Base-by-base conservation (phyloP, 768 basidiomycete genomes). In the Trametes elegans region DNA sequence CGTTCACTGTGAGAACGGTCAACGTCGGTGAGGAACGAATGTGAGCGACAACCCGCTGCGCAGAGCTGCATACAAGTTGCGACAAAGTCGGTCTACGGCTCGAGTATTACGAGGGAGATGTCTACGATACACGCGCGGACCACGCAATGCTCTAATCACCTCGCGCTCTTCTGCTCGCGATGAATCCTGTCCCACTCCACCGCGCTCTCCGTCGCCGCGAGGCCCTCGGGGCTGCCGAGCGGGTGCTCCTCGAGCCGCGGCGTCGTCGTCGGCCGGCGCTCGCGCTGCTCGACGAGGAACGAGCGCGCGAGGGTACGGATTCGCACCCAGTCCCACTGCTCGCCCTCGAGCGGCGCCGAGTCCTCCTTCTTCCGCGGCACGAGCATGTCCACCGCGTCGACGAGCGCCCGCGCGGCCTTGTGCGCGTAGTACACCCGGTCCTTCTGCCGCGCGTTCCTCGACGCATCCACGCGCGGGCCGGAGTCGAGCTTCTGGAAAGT, bases 301-400 rank as follows among this genome's bases (percentile, higher is more conserved):
- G 26, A 14, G 50, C 43, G 47, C 58, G 64, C 61, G 35, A 49
- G 45, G 46, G 23, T 35, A 38, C 57, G 55, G 24, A 65, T 21
- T n/a, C 38, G 48, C n/a, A 35, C 35, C 64, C 65, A 66, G 41
- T 39, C 40, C 36, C 47, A 45, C 45, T 59, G 45, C 51, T 65
- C 67, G 36, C 36, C 38, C 4, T 38, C 21, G 13, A 53, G 34
- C 24, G 7, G 49, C 53, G 55, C 34, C 52, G 49, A 34, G 46
- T 39, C 11, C 41, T 57, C 28, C 62, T 51, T 47, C 64, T 44
- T 58, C 62, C 40, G 69, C 18, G 77, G 74, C 11, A 73, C 52
- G 5, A 84, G 59, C 1, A 76, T 74, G 28, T 71, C 65, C 4
- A 80, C 76, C 27, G 87, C 71, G 58, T 82, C 84, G 11, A 71